phyloP scores from a whole-genome alignment of 257 asterid species.

The Nicotiana obtusifolia region DNA sequence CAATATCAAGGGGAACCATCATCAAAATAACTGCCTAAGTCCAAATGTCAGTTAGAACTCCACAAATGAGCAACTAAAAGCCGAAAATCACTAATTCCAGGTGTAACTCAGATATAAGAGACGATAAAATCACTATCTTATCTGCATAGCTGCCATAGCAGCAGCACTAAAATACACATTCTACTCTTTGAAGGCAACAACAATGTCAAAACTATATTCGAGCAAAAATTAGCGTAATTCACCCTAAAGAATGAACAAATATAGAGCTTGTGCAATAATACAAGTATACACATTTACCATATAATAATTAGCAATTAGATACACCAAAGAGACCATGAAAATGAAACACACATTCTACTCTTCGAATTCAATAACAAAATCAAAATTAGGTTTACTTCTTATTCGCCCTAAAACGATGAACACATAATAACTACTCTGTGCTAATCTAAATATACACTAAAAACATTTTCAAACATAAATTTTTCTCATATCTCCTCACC shows the following conservation, averaged over 20 bases:
- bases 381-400: neutral
- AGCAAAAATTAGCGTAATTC: neutral
- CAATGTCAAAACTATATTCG: neutral
- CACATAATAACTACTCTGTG: neutral
- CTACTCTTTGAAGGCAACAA: neutral
- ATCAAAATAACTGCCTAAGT: neutral
- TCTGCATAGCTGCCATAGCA: neutral
- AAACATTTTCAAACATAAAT: neutral
- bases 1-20: neutral
- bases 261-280: neutral
- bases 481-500: constrained; percentile 35
- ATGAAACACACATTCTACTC: neutral
- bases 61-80: neutral
- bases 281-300: neutral
- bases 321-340: neutral
- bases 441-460: neutral
- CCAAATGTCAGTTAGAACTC: neutral
- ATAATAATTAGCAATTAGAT: neutral
- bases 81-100: neutral
- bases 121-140: neutral
- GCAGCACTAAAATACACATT: neutral
- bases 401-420: neutral
- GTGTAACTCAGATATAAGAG: neutral
- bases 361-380: neutral
- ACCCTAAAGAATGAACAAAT: neutral